Conservation (phyloP, 805 yeast genomes). For the Starmerella sp. region DNA sequence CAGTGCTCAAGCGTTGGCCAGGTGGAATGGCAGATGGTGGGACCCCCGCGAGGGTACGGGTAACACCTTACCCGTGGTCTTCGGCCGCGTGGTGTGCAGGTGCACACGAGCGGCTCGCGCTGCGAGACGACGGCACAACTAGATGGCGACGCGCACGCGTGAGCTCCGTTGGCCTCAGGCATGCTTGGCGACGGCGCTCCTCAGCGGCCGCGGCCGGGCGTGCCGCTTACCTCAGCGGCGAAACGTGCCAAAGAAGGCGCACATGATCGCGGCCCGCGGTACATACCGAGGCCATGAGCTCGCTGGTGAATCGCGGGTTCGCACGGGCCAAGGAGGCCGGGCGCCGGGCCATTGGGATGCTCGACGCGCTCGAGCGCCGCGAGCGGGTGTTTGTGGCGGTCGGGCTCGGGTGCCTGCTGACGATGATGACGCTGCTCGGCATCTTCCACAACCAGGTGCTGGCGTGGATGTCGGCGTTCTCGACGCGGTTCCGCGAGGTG, state of each 20-base stretch:
- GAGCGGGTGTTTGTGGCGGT: slow-evolving; percentile 15
- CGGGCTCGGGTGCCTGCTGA: slow-evolving; percentile 19
- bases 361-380: slow-evolving; percentile 20
- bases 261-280: background rate
- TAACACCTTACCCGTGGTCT: too few relatives aligned
- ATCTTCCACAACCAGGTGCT: slow-evolving; percentile 30
- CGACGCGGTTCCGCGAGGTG: slow-evolving; percentile 26
- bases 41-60: too few relatives aligned
- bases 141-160: too few relatives aligned
- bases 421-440: slow-evolving; percentile 23
- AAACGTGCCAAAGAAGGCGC: background rate
- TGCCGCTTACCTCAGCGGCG: background rate
- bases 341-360: slow-evolving; percentile 10
- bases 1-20: too few relatives aligned
- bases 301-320: background rate
- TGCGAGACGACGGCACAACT: too few relatives aligned
- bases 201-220: too few relatives aligned
- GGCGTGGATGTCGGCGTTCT: slow-evolving; percentile 25
- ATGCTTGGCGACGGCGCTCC: too few relatives aligned
- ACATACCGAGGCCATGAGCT: background rate
- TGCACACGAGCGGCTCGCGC: too few relatives aligned
- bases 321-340: background rate
- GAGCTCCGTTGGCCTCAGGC: too few relatives aligned
- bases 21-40: too few relatives aligned
- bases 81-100: too few relatives aligned